phyloP scores from a whole-genome alignment of 1,139 yeast genomes.

The Diutina sp. region DNA sequence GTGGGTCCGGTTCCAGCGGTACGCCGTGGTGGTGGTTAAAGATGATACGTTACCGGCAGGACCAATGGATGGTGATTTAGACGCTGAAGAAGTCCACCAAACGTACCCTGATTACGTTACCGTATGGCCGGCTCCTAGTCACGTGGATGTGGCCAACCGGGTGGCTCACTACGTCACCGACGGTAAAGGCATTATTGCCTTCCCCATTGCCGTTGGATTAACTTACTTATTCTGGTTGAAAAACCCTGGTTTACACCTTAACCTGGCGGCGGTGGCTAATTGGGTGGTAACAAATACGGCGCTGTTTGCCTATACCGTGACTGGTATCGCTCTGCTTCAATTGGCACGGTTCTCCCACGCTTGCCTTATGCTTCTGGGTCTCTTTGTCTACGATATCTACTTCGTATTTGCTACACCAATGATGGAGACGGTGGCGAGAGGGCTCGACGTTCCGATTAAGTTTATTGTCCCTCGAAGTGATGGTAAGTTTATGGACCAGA shows the following conservation, averaged over 20 bases:
- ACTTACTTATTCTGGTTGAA: neutral
- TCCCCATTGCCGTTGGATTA: neutral
- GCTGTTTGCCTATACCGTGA: neutral
- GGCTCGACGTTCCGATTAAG: conserved; percentile 43
- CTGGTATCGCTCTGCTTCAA: neutral
- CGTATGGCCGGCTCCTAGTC: neutral
- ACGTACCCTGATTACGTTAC: neutral
- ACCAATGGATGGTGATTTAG: neutral
- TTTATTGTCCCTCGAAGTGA: conserved; percentile 29
- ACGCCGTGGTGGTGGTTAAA: neutral
- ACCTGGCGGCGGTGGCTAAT: neutral
- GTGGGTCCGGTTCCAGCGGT: neutral
- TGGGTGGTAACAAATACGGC: neutral
- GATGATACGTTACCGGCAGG: neutral
- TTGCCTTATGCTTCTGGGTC: conserved; percentile 22
- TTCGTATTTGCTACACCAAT: conserved; percentile 54
- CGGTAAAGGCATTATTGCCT: neutral
- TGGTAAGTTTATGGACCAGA: neutral
- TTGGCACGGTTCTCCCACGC: neutral
- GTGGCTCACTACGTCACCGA: neutral
- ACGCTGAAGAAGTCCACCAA: neutral
- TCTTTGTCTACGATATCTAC: conserved; percentile 51
- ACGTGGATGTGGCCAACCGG: neutral
- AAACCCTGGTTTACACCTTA: neutral
- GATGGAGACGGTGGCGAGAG: conserved; percentile 52